Conservation (phyloP, 2,329 filamentous ascomycete genomes). For the Phialophora macrospora region DNA sequence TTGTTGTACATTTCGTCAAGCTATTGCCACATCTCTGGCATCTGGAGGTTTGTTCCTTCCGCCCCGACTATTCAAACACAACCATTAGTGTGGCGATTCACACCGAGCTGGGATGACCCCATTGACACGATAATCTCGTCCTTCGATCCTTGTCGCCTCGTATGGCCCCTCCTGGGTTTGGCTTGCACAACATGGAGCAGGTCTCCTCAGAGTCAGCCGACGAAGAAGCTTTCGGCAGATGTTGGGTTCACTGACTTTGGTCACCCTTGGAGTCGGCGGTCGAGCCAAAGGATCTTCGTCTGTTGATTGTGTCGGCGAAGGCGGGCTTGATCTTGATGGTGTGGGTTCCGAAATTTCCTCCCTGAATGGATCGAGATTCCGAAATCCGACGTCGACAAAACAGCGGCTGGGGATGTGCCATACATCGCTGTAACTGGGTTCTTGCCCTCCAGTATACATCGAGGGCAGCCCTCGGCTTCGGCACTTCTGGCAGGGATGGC, state of each 20-base stretch:
- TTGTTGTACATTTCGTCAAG: conserved; percentile 1
- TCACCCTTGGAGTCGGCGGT: conserved; percentile 5
- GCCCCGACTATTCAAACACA: not conserved
- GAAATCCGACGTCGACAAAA: conserved; percentile 37
- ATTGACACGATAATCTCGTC: conserved; percentile 15
- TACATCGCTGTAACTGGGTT: conserved; percentile 17
- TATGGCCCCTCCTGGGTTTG: conserved; percentile 21
- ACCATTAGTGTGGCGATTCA: conserved; percentile 14
- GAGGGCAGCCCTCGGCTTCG: conserved; percentile 10
- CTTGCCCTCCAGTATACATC: not conserved
- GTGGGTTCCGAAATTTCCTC: conserved; percentile 6
- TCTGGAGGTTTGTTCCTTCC: not conserved
- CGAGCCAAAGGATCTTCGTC: conserved; percentile 5
- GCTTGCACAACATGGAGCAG: conserved; percentile 26
- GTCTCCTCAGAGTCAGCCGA: conserved; percentile 23
- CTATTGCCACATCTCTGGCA: not conserved
- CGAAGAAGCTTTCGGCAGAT: conserved; percentile 22
- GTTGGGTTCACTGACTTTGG: not conserved
- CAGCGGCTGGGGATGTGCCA: conserved; percentile 37
- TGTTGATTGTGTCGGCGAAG: conserved; percentile 17
- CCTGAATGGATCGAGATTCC: conserved; percentile 33
- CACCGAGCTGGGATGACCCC: conserved; percentile 25
- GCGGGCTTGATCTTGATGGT: conserved; percentile 3
- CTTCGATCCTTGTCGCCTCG: conserved; percentile 29
- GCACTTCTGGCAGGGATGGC: conserved; percentile 30